phyloP scores from a whole-genome alignment of 108 stramenopile species.

The Fistulifera solaris region DNA sequence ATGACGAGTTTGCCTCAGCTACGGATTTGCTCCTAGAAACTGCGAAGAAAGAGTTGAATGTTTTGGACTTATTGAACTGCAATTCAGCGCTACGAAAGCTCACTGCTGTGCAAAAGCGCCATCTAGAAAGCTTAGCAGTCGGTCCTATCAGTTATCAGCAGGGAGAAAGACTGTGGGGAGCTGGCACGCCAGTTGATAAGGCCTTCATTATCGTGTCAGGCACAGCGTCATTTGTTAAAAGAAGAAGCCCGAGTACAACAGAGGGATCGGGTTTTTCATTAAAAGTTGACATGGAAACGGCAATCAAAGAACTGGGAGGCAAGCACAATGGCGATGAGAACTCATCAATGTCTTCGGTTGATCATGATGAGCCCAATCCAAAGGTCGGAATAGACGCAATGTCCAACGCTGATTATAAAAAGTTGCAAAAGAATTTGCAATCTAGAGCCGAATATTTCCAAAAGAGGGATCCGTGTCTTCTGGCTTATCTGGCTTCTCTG shows the following conservation, averaged over 20 bases:
- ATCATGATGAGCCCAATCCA: constrained; percentile 20
- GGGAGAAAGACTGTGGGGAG: constrained; percentile 71
- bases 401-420: constrained; percentile 40
- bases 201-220: constrained; percentile 76
- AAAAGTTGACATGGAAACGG: constrained; percentile 29
- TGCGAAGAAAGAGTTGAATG: constrained; percentile 47
- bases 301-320: constrained; percentile 37
- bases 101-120: constrained; percentile 76
- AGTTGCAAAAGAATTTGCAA: constrained; percentile 46
- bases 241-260: constrained; percentile 50
- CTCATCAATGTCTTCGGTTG: constrained; percentile 4
- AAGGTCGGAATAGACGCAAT: constrained; percentile 10
- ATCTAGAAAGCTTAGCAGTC: constrained; percentile 74
- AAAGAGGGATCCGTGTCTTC: constrained; percentile 4
- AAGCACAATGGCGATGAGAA: constrained; percentile 4
- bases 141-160: constrained; percentile 60
- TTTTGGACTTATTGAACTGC: constrained; percentile 60
- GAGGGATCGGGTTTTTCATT: constrained; percentile 14
- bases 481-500: neutral
- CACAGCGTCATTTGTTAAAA: constrained; percentile 66
- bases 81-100: constrained; percentile 79
- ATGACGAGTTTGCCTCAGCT: constrained; percentile 3
- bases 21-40: constrained; percentile 28
- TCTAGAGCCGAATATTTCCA: constrained; percentile 44
- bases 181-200: constrained; percentile 66